These are phyloP conservation scores for Polytolypa hystricis DNA, from an alignment of 2,329 filamentous ascomycete genomes.

Conservation along the genomic window DNA sequence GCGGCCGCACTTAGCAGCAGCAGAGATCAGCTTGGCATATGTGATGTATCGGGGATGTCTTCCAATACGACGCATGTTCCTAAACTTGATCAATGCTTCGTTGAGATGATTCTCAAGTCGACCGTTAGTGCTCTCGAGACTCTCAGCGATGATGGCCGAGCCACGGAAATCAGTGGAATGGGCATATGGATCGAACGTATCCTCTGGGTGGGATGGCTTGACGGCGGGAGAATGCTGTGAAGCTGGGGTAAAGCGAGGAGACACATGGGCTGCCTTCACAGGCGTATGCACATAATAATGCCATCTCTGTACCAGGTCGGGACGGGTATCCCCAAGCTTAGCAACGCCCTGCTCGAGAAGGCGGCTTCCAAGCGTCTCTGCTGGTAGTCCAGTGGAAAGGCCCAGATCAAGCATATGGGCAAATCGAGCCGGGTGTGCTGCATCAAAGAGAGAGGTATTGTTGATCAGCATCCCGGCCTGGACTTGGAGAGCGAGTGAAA, in stretches of 20 bases:
- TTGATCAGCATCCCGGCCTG: conserved; percentile 41
- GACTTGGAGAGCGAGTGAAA: conserved; percentile 51
- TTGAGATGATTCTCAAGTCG: conserved; percentile 62
- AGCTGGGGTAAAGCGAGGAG: conserved; percentile 29
- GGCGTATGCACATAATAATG: conserved; percentile 38
- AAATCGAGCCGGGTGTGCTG: conserved; percentile 49
- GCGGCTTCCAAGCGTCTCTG: conserved; percentile 45
- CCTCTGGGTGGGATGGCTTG: conserved; percentile 56
- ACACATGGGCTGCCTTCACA: conserved; percentile 35
- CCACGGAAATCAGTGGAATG: conserved; percentile 87
- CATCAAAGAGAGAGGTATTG: conserved; percentile 36
- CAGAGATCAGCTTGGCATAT: conserved; percentile 87
- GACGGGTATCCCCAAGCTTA: conserved; percentile 38
- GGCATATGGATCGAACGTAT: conserved; percentile 83
- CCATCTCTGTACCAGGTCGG: conserved; percentile 44
- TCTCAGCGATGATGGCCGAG: conserved; percentile 79
- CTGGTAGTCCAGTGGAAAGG: conserved; percentile 40
- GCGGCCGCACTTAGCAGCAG: conserved; percentile 75
- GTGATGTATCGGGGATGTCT: conserved; percentile 92
- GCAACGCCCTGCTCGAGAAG: conserved; percentile 49
- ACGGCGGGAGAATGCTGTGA: conserved; percentile 40
- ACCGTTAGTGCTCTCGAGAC: conserved; percentile 70
- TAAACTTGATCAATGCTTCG: conserved; percentile 72
- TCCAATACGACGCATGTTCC: conserved; percentile 84
- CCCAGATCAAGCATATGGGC: conserved; percentile 51